Conservation (phyloP, 2,329 filamentous ascomycete genomes). For the Phialophora expanda region DNA sequence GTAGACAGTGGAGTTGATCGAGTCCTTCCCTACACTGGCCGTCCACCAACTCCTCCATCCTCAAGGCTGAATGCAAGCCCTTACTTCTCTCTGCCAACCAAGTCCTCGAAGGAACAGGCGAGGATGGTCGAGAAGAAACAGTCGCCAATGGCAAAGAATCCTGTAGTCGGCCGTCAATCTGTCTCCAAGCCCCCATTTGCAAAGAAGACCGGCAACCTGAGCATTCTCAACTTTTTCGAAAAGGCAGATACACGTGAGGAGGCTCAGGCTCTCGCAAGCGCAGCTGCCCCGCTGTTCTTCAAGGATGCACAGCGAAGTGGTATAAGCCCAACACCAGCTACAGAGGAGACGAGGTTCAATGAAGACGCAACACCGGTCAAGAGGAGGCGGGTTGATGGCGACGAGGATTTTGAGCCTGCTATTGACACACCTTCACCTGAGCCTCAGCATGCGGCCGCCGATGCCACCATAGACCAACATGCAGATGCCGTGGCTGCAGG, state of each 20-base stretch:
- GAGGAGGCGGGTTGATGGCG: conserved; percentile 48
- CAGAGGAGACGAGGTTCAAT: conserved; percentile 47
- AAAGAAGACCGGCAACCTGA: conserved; percentile 49
- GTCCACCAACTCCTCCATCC: conserved; percentile 35
- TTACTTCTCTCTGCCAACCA: conserved; percentile 20
- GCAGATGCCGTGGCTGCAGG: not conserved
- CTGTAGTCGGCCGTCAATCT: conserved; percentile 28
- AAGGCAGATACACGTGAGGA: conserved; percentile 48
- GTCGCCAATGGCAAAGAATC: conserved; percentile 28
- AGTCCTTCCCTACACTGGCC: conserved; percentile 30
- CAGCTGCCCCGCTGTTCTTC: conserved; percentile 46
- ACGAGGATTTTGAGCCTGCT: conserved; percentile 24
- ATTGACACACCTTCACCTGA: conserved; percentile 35
- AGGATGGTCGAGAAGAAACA: conserved; percentile 30
- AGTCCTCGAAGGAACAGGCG: conserved; percentile 19
- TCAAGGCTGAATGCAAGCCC: conserved; percentile 7
- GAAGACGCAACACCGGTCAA: conserved; percentile 49
- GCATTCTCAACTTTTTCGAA: conserved; percentile 61
- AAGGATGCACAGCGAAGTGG: conserved; percentile 35
- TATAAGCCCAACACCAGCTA: not conserved
- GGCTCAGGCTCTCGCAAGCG: conserved; percentile 40
- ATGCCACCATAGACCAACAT: not conserved
- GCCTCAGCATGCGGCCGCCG: not conserved
- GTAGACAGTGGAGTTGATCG: conserved; percentile 15
- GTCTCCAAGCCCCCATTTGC: conserved; percentile 29